Base-by-base conservation (phyloP, 2,329 filamentous ascomycete species). In the Rhinocladiella mackenziei region DNA sequence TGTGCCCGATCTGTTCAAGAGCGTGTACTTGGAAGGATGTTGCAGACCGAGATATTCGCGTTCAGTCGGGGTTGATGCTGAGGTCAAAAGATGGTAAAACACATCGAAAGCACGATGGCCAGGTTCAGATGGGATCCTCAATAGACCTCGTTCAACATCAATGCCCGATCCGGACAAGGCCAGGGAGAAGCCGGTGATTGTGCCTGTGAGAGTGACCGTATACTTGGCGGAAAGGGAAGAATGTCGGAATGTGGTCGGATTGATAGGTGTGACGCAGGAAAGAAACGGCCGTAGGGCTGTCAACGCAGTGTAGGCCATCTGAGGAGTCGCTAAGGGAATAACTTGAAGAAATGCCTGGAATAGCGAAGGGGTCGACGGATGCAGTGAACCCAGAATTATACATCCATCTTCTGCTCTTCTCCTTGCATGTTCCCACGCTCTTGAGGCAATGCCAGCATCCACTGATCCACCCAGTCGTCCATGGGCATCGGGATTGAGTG, bases 91-190 rank as follows among this genome's bases (percentile, higher is more conserved):
- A 59, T 96, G 97, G 69, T 98, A 97, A 62, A 98, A 97, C 37
- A 94, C 92, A 61, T 98, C 91, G 57, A 98, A 98, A 3, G 91
- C 92, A 51, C 92, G 83, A 65, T 88, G 88, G 9, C 92, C 92
- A 5, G 80, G 61, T 60, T 95, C 81, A 0, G 81, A 66, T 0
- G 92, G 86, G 11, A 98, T 80, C 44, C 85, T 81, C 11, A 96
- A 72, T 8, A 98, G 73, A 30, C 91, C 92, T 51, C 80, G 80
- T 14, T 75, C 69, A 0, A 89, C 92, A 62, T 98, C 86, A 48
- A 98, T 85, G 13, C 92, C 92, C 2, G 87, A 85, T 28, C 88
- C 84, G 0, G 91, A 91, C 5, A 98, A 70, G 18, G 88, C 81
- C 38, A 97, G 65, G 2, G 80, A 77, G 18, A 88, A 84, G 1